Percentiles rank a stretch among this genome's conserved stretches.
Evolutionary conservation across 257 asterid species (phyloP).

Genomic region (Hygrophila difformis): DNA sequence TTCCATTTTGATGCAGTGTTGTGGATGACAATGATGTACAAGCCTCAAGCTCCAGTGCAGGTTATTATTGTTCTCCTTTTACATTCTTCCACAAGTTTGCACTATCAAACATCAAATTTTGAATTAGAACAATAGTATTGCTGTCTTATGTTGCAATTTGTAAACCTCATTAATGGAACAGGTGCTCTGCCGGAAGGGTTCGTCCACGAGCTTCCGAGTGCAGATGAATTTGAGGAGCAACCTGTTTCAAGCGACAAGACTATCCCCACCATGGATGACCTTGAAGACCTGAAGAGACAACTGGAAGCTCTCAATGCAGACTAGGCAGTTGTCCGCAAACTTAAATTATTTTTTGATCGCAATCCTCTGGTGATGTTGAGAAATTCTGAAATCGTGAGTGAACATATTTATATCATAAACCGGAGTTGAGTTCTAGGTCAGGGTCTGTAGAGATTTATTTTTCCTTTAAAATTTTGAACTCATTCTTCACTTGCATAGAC

Average conservation of each 20-base stretch:
- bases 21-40: constrained; percentile 55
- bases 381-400: no score
- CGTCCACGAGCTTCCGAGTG: constrained; percentile 77
- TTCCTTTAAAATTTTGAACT: no score
- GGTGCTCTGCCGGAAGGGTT: constrained; percentile 82
- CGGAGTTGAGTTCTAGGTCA: no score
- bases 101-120: no score
- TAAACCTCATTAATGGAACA: constrained; percentile 13
- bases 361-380: no score
- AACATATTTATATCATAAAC: no score
- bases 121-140: no score
- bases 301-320: constrained; percentile 77
- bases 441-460: no score
- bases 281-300: constrained; percentile 74
- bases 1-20: constrained; percentile 43
- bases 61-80: constrained; percentile 16
- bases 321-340: constrained; percentile 4
- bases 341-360: no score
- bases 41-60: constrained; percentile 40
- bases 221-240: constrained; percentile 53
- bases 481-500: no score
- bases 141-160: neutral
- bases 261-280: constrained; percentile 39
- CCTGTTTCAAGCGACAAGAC: constrained; percentile 27
- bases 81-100: no score